Conservation (phyloP, 768 basidiomycete species). For the Hemileccinum rubropunctum region DNA sequence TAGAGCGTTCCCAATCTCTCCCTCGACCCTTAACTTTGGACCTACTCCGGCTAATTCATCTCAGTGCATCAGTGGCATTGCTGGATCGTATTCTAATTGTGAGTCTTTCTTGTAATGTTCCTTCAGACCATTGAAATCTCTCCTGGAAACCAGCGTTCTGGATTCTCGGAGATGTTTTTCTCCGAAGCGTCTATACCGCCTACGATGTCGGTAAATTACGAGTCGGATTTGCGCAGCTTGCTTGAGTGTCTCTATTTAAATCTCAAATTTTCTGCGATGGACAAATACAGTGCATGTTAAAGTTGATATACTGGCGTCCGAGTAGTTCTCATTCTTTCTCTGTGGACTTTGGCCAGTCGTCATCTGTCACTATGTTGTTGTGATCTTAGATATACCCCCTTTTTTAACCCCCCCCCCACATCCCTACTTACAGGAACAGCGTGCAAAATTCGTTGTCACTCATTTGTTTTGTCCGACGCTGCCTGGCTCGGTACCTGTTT, state of each 20-base stretch:
- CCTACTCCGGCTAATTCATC: constrained; percentile 13
- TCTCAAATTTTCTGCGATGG: too few species aligned
- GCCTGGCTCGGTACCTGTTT: too few species aligned
- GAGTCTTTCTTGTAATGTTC: not conserved
- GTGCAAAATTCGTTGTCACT: too few species aligned
- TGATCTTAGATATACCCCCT: too few species aligned
- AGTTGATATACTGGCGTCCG: too few species aligned
- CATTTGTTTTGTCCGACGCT: too few species aligned
- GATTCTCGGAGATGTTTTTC: constrained; percentile 31
- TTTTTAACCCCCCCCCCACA: too few species aligned
- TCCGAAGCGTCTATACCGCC: constrained; percentile 40
- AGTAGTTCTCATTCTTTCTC: too few species aligned
- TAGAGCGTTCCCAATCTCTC: constrained; percentile 31
- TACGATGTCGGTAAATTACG: constrained; percentile 35
- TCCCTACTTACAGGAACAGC: too few species aligned
- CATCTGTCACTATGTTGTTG: too few species aligned
- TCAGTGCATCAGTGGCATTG: constrained; percentile 32
- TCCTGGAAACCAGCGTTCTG: constrained; percentile 7
- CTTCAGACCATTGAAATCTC: not conserved
- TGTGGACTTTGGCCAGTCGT: too few species aligned
- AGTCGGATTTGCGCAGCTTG: constrained; percentile 36
- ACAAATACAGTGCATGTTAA: too few species aligned
- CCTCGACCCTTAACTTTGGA: constrained; percentile 39
- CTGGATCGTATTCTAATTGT: constrained; percentile 22
- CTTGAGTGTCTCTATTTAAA: not conserved